phyloP scores from a whole-genome alignment of 306 rosid genomes.

The Albizia julibrissin region DNA sequence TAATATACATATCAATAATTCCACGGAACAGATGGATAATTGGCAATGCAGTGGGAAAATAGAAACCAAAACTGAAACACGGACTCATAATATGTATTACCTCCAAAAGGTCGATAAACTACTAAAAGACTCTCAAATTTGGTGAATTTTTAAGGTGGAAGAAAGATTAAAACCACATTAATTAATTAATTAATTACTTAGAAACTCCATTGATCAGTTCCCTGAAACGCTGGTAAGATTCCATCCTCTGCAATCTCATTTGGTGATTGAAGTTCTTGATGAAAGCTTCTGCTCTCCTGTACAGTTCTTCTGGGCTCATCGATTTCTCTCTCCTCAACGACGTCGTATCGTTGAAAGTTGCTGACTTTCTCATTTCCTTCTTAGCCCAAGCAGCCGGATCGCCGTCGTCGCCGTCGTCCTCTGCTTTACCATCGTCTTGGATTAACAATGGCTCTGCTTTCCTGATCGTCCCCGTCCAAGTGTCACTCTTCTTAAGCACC shows the following conservation, averaged over 20 bases:
- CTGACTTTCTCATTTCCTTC: conserved; percentile 66
- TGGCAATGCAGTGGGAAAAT: conserved; percentile 11
- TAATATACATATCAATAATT: conserved; percentile 5
- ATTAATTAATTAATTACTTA: conserved; percentile 20
- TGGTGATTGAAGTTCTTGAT: conserved; percentile 59
- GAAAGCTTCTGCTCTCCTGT: conserved; percentile 65
- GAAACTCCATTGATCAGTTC: conserved; percentile 45
- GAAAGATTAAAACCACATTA: conserved; percentile 22
- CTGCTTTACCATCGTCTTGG: neutral
- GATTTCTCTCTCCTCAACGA: conserved; percentile 69
- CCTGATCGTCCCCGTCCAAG: conserved; percentile 46
- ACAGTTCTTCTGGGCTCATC: conserved; percentile 73
- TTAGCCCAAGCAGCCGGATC: conserved; percentile 67
- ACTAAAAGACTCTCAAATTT: conserved; percentile 26
- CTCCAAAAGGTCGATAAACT: conserved; percentile 37
- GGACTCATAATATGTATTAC: conserved; percentile 9
- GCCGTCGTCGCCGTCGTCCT: conserved; percentile 38
- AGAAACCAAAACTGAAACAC: neutral
- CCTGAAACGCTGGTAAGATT: conserved; percentile 68
- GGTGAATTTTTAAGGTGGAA: conserved; percentile 36
- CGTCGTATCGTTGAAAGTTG: conserved; percentile 64
- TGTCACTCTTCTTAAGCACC: conserved; percentile 46
- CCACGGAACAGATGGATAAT: conserved; percentile 9
- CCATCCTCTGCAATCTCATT: conserved; percentile 77
- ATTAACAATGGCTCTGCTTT: conserved; percentile 31